These are phyloP conservation scores for Phanerochaete carnosa DNA, from an alignment of 768 basidiomycete genomes.

Conservation along the genomic window DNA sequence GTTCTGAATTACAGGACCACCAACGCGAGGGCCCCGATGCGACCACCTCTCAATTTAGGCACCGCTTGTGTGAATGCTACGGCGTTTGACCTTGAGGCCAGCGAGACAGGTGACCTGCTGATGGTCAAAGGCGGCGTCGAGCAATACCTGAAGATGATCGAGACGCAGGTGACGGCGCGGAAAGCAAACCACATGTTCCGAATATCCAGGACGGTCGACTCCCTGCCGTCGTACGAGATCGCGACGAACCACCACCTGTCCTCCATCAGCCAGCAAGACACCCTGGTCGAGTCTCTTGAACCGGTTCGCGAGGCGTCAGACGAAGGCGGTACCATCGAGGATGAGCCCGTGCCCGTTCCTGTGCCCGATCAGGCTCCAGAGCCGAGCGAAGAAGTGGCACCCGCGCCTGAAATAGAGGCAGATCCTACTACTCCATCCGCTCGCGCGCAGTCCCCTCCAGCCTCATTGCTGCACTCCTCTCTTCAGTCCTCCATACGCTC, in stretches of 20 bases:
- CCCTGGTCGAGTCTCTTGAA: slow-evolving; percentile 1
- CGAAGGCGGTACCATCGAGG: slow-evolving; percentile 3
- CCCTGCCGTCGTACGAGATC: neutral
- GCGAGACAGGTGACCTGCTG: slow-evolving; percentile 57
- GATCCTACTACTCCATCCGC: neutral
- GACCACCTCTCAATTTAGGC: slow-evolving; percentile 14
- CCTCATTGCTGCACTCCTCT: slow-evolving; percentile 1
- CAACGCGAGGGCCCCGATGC: slow-evolving; percentile 32
- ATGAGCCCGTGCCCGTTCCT: neutral
- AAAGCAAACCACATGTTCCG: neutral
- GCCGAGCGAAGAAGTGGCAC: neutral
- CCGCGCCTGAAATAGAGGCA: slow-evolving; percentile 5
- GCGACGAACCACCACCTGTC: neutral
- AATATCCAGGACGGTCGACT: neutral
- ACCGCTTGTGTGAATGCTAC: slow-evolving; percentile 49
- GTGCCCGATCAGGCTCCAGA: neutral
- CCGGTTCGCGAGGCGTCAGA: slow-evolving; percentile 6
- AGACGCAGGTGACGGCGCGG: slow-evolving; percentile 24
- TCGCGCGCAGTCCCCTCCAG: neutral
- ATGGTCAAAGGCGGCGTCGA: slow-evolving; percentile 62
- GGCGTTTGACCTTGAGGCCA: slow-evolving; percentile 68
- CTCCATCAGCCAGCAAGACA: neutral
- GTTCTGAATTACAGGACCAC: slow-evolving; percentile 53
- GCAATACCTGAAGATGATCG: slow-evolving; percentile 59
- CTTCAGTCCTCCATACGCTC: neutral